Base-by-base conservation (phyloP, 371 early-diverging fungal genomes). In the Smittium culicis region DNA sequence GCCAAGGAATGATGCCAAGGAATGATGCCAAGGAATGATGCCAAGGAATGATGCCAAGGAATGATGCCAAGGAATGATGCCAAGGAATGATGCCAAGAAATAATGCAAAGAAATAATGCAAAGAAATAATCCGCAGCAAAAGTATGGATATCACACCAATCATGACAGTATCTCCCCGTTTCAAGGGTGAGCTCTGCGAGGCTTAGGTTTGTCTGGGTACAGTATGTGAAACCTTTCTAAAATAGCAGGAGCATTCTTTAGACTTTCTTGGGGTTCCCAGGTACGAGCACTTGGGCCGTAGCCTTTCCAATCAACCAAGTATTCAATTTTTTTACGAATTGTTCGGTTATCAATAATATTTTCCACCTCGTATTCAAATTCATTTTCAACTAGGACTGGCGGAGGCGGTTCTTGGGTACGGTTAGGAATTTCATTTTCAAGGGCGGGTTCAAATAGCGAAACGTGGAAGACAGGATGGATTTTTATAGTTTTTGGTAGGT, bases 381-480 rank as follows among this genome's bases (percentile, higher is more conserved):
- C 45, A 11, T 67, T 71, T 24, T 81, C 61, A 28, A 81, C 61
- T 35, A 65, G 57, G 33, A 78, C 62, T 0, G 78, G 74, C 25
- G 72, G 74, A 1, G 66, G 68, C 1, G 69, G 70, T 5, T 32
- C 64, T n/a, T 32, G 60, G 0, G 0, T 32, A 34, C 77, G 72
- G 33, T 69, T 72, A 8, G 65, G 69, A 35, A 76, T 72, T 20
- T 34, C 61, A 55, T 71, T 61, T 11, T 25, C 35, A 20, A 34
- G 35, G 17, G 45, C 34, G 0, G 66, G 72, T 45, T 69, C 55
- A 24, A 78, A 60, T 14, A 79, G 64, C 16, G 55, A 66, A 28
- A 77, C 75, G 63, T 77, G 75, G 57, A 77, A 78, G 0, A 78
- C 77, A 16, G 71, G 76, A 57, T 79, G 78, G 1, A 72, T 65